These are phyloP conservation scores for Globisporangium viniferum DNA, from an alignment of 352 stramenopile species.

Conservation along the genomic window DNA sequence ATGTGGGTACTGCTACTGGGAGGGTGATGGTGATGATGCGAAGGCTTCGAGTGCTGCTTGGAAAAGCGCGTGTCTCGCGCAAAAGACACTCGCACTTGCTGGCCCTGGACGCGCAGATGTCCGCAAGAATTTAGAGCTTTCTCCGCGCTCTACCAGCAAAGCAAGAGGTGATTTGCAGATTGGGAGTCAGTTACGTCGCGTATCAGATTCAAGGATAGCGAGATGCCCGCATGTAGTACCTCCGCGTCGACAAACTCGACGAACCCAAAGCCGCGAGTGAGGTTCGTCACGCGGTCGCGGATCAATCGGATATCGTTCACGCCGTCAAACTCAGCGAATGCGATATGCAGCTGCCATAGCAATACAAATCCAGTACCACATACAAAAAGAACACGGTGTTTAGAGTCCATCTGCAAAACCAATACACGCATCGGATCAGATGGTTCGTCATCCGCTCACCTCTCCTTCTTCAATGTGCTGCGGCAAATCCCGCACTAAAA, in stretches of 20 bases:
- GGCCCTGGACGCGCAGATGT: conserved; percentile 33
- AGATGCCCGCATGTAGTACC: conserved; percentile 36
- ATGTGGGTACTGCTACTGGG: not conserved
- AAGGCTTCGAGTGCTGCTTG: conserved; percentile 18
- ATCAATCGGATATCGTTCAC: conserved; percentile 73
- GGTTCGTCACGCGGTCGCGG: conserved; percentile 61
- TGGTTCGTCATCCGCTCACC: conserved; percentile 21
- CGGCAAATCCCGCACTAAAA: conserved; percentile 72
- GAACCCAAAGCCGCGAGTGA: conserved; percentile 75
- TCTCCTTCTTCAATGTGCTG: conserved; percentile 71
- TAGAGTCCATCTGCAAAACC: not conserved
- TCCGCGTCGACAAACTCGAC: conserved; percentile 70
- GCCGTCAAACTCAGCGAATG: conserved; percentile 61
- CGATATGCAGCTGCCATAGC: conserved; percentile 57
- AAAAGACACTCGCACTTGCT: conserved; percentile 53
- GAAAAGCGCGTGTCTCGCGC: conserved; percentile 38
- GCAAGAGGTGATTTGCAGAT: no score
- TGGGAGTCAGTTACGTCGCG: no score
- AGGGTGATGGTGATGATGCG: not conserved
- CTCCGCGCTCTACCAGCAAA: conserved; percentile 13
- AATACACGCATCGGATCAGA: no score
- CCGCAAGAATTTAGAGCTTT: conserved; percentile 30
- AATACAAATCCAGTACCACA: not conserved
- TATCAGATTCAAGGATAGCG: not conserved
- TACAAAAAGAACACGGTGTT: not conserved